phyloP scores from a whole-genome alignment of 73 alveolate species.

The Paramecium pentaurelia region DNA sequence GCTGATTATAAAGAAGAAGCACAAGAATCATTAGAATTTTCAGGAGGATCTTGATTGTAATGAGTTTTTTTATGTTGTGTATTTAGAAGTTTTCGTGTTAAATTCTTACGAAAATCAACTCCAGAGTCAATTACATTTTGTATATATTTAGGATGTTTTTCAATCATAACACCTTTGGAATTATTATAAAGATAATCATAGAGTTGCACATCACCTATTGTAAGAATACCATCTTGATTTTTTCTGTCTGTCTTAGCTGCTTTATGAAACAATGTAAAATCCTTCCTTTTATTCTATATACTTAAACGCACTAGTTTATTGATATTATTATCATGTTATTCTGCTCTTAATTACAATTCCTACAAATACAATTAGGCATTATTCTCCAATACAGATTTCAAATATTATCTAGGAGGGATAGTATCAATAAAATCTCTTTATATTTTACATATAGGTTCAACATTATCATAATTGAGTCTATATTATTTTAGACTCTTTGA shows the following conservation, averaged over 20 bases:
- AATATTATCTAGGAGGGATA: not conserved
- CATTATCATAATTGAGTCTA: not conserved
- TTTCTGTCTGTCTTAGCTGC: not conserved
- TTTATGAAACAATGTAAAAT: not conserved
- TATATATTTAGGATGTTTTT: not conserved
- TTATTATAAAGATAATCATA: not conserved
- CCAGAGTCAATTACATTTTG: not conserved
- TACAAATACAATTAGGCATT: not conserved
- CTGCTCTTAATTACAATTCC: not conserved
- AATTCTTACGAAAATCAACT: not conserved
- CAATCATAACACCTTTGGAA: not conserved
- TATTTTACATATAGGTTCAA: not conserved
- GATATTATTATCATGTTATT: not conserved
- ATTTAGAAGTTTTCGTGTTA: not conserved
- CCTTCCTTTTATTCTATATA: not conserved
- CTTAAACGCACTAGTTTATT: not conserved
- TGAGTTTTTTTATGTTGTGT: not conserved
- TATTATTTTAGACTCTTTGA: not conserved
- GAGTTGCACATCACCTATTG: not conserved
- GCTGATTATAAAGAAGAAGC: not conserved
- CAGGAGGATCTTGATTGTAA: not conserved
- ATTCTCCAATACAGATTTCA: not conserved
- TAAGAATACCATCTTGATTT: not conserved
- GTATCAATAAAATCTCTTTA: not conserved
- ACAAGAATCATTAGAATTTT: not conserved